Percentiles rank a stretch among this genome's conserved stretches.
phyloP scores from a whole-genome alignment of 1,284 basidiomycete species.

The Fistulina hepatica region DNA sequence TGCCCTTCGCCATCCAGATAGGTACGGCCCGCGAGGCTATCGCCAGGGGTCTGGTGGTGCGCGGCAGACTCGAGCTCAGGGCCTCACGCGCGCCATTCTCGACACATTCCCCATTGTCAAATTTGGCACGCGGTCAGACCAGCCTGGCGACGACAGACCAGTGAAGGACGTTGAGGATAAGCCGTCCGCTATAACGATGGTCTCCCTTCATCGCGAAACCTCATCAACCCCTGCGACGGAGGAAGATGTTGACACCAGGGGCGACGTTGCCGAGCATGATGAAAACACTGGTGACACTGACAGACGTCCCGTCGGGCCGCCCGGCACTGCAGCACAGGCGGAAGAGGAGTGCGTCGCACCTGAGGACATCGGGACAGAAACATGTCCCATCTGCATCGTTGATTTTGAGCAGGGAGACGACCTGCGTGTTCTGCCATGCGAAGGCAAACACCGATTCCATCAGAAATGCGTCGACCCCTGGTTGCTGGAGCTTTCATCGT shows the following conservation, averaged over 20 bases:
- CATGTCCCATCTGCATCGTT: slow-evolving; percentile 87
- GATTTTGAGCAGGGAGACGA: slow-evolving; percentile 92
- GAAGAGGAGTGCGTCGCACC: slow-evolving; percentile 36
- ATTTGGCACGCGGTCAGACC: slow-evolving; percentile 41
- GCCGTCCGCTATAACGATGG: slow-evolving; percentile 2
- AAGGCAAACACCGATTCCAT: slow-evolving; percentile 83
- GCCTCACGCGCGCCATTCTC: slow-evolving; percentile 80
- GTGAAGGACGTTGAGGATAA: slow-evolving; percentile 21
- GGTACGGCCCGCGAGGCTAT: slow-evolving; percentile 67
- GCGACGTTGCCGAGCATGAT: neutral
- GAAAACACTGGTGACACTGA: neutral
- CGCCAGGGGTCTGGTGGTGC: slow-evolving; percentile 32
- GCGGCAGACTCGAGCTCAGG: slow-evolving; percentile 62
- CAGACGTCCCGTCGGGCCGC: neutral
- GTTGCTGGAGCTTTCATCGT: slow-evolving; percentile 81
- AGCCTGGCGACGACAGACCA: slow-evolving; percentile 11
- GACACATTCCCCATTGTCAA: slow-evolving; percentile 92
- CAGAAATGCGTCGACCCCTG: slow-evolving; percentile 75
- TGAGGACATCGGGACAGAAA: slow-evolving; percentile 64
- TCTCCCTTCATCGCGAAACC: neutral
- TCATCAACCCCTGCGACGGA: neutral
- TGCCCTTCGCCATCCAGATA: slow-evolving; percentile 80
- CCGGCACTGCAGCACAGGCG: slow-evolving; percentile 6
- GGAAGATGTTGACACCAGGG: no score
- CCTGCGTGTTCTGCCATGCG: slow-evolving; percentile 79